phyloP scores from a whole-genome alignment of 2,329 filamentous ascomycete species.

The Curvularia lunata region DNA sequence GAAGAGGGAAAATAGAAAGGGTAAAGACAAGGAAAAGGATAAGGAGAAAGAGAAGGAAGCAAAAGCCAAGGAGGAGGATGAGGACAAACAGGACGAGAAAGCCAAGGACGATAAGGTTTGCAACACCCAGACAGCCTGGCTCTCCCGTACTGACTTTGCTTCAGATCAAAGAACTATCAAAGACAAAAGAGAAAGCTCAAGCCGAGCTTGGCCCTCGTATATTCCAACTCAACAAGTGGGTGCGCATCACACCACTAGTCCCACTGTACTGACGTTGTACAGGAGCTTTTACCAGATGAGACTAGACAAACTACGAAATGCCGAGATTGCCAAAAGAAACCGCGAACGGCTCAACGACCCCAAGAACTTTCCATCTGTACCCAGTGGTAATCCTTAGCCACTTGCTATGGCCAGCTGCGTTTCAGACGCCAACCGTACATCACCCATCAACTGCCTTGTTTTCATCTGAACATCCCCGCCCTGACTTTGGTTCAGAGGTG shows the following conservation, averaged over 20 bases:
- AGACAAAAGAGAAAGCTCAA: slow-evolving; percentile 53
- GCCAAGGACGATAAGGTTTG: slow-evolving; percentile 65
- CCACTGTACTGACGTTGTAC: slow-evolving; percentile 8
- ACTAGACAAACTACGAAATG: slow-evolving; percentile 76
- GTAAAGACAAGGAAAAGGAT: slow-evolving; percentile 60
- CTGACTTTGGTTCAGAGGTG: slow-evolving; percentile 16
- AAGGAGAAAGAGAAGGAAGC: slow-evolving; percentile 66
- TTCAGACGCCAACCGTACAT: not conserved
- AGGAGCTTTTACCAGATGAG: slow-evolving; percentile 89
- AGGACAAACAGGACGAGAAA: slow-evolving; percentile 68
- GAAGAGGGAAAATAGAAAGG: slow-evolving; percentile 59
- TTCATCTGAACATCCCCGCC: slow-evolving; percentile 2
- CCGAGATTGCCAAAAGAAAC: slow-evolving; percentile 80
- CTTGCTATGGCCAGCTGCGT: not conserved
- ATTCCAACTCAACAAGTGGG: slow-evolving; percentile 81
- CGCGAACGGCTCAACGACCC: slow-evolving; percentile 80
- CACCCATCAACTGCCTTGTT: not conserved
- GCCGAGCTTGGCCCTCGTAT: slow-evolving; percentile 75
- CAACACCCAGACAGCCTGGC: not conserved
- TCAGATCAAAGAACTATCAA: slow-evolving; percentile 57
- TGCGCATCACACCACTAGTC: not conserved
- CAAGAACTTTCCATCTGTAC: slow-evolving; percentile 83
- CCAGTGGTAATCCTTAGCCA: slow-evolving; percentile 60
- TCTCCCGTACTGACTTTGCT: slow-evolving; percentile 11
- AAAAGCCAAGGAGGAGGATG: slow-evolving; percentile 67